Conservation (phyloP, 148 eudicot genomes). For the Chenopodium album region DNA sequence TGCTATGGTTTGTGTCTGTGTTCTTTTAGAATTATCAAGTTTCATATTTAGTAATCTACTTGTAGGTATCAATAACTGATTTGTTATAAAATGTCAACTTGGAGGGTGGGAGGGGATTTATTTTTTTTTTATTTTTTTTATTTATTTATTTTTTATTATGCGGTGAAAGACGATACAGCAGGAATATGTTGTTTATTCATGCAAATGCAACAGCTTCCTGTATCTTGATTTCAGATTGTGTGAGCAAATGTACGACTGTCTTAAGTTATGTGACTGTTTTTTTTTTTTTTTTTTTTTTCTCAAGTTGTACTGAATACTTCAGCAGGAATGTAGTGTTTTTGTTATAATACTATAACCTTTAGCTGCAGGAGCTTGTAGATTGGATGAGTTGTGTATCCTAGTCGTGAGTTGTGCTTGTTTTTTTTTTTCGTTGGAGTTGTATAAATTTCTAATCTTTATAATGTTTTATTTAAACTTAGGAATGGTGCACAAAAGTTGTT, state of each 20-base stretch:
- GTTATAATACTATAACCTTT: too few species aligned
- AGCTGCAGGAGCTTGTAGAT: too few species aligned
- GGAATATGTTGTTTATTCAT: neutral
- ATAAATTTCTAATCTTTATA: constrained; percentile 1
- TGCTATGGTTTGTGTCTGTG: too few species aligned
- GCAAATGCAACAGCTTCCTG: neutral
- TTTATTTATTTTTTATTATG: neutral
- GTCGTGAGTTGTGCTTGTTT: too few species aligned
- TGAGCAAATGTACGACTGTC: neutral
- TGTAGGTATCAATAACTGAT: neutral
- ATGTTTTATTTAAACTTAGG: constrained; percentile 24
- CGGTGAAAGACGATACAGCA: neutral
- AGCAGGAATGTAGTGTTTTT: too few species aligned
- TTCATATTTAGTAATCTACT: neutral
- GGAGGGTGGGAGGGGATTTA: neutral
- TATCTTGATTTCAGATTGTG: neutral
- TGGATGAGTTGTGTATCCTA: too few species aligned
- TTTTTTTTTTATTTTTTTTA: too few species aligned
- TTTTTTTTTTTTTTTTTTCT: too few species aligned
- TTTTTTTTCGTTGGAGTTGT: neutral
- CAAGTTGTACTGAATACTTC: too few species aligned
- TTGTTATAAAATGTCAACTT: neutral
- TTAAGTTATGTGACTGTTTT: too few species aligned
- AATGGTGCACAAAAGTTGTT: constrained; percentile 85
- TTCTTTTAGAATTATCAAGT: too few species aligned